Evolutionary conservation across 768 basidiomycete genomes (phyloP).

Genomic region (Boletus subcaerulescens): DNA sequence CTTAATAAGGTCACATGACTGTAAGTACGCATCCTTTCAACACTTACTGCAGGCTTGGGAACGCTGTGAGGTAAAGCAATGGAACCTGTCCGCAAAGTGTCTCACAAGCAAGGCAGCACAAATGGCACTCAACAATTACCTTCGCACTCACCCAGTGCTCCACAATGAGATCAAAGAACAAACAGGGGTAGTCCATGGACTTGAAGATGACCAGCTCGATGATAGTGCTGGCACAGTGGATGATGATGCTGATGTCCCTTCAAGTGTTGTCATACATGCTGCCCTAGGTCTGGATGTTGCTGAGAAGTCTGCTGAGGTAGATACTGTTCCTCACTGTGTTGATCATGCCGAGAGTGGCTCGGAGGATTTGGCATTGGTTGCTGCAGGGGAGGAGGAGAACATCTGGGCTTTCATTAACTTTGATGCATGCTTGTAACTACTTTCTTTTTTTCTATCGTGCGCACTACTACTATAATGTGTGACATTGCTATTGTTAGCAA

Average conservation of each 20-base stretch:
- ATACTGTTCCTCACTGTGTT: background rate
- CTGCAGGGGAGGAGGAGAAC: background rate
- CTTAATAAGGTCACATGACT: too few relatives aligned
- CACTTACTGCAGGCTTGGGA: slow-evolving; percentile 16
- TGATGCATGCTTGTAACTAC: too few relatives aligned
- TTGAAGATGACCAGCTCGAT: background rate
- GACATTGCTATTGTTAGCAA: too few relatives aligned
- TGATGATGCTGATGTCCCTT: slow-evolving; percentile 5
- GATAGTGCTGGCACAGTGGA: background rate
- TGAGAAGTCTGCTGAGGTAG: background rate
- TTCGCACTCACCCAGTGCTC: slow-evolving; percentile 8
- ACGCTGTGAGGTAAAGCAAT: slow-evolving; percentile 10
- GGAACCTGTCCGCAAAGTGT: slow-evolving; percentile 15
- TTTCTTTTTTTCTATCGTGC: too few relatives aligned
- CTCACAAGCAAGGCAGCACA: slow-evolving; percentile 16
- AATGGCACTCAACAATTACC: slow-evolving; percentile 13
- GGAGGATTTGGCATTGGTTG: background rate
- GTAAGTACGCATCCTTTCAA: too few relatives aligned
- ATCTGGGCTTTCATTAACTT: background rate
- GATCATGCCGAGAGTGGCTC: background rate
- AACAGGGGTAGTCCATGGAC: background rate
- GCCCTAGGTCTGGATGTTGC: background rate
- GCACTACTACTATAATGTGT: too few relatives aligned
- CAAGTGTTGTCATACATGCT: slow-evolving; percentile 1
- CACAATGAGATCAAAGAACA: slow-evolving; percentile 12